phyloP scores from a whole-genome alignment of 768 basidiomycete genomes.

The Lactarius quietus region DNA sequence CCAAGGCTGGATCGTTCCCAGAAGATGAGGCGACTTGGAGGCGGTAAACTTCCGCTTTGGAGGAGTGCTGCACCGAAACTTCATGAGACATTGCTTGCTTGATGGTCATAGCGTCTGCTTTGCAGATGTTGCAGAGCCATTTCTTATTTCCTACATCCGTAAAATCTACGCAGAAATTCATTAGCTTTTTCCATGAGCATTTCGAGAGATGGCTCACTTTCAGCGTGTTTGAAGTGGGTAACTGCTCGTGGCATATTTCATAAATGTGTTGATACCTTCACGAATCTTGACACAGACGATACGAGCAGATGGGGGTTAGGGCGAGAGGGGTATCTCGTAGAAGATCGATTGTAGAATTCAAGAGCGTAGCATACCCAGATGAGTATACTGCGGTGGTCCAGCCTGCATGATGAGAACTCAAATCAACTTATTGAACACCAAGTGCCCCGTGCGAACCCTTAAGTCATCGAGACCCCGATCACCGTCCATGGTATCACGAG shows the following conservation, averaged over 20 bases:
- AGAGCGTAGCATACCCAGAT: slow-evolving; percentile 19
- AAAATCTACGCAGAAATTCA: slow-evolving; percentile 28
- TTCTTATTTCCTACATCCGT: slow-evolving; percentile 26
- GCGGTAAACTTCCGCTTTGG: slow-evolving; percentile 19
- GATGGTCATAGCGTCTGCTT: slow-evolving; percentile 29
- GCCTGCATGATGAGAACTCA: slow-evolving; percentile 13
- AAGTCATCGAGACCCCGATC: slow-evolving; percentile 17
- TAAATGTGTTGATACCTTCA: slow-evolving; percentile 3
- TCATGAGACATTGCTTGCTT: slow-evolving; percentile 36
- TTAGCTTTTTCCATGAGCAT: not conserved
- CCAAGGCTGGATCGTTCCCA: not conserved
- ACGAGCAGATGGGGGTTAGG: not conserved
- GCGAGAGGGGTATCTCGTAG: slow-evolving; percentile 11
- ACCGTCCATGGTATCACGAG: not conserved
- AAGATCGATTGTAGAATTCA: slow-evolving; percentile 19
- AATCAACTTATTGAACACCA: slow-evolving; percentile 1
- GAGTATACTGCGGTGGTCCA: slow-evolving; percentile 16
- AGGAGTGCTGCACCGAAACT: slow-evolving; percentile 27
- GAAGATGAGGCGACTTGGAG: slow-evolving; percentile 19
- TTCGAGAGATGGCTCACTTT: not conserved
- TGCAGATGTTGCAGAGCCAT: slow-evolving; percentile 37
- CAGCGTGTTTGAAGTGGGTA: slow-evolving; percentile 10
- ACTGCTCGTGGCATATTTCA: slow-evolving; percentile 22
- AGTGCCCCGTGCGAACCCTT: slow-evolving; percentile 15
- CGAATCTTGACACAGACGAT: not conserved